A percentile compares a stretch with the other conserved stretches of the same genome.
These are phyloP conservation scores for Nakazawaea laoshanensis DNA, from an alignment of 805 yeast genomes.

Conservation along the genomic window DNA sequence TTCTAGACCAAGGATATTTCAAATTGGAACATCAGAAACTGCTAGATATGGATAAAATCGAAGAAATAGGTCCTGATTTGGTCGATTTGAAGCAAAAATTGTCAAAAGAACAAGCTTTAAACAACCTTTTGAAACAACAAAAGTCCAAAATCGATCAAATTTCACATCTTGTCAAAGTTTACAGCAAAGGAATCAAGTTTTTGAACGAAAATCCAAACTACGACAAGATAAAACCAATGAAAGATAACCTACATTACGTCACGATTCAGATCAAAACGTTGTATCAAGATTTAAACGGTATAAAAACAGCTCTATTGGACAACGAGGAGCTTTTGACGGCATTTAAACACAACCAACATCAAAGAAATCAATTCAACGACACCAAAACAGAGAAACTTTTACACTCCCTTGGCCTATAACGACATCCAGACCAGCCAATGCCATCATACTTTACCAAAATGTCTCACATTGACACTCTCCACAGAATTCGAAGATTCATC, in stretches of 20 bases:
- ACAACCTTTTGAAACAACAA: constrained; percentile 31
- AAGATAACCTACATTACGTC: constrained; percentile 19
- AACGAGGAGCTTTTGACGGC: background rate
- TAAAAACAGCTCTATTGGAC: constrained; percentile 3
- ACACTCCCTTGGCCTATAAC: constrained; percentile 1
- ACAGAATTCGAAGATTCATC: constrained; percentile 3
- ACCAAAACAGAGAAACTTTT: constrained; percentile 1
- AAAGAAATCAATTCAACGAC: constrained; percentile 3
- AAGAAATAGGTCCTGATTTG: constrained; percentile 16
- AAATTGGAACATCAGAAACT: constrained; percentile 61
- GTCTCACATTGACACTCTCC: constrained; percentile 5
- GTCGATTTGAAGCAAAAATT: constrained; percentile 27
- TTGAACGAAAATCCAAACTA: constrained; percentile 7
- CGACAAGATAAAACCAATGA: constrained; percentile 17
- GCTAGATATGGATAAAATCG: constrained; percentile 21
- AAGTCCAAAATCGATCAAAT: constrained; percentile 29
- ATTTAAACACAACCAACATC: background rate
- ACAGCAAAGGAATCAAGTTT: background rate
- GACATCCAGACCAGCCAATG: too few relatives aligned
- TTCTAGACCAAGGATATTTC: constrained; percentile 59
- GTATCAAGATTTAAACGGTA: constrained; percentile 9
- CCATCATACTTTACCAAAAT: too few relatives aligned
- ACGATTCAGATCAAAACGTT: constrained; percentile 16
- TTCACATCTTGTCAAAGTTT: constrained; percentile 19
- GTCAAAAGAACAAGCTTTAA: constrained; percentile 32